Base-by-base conservation (phyloP, 2,329 filamentous ascomycete genomes). In the Neofusicoccum laricinum region DNA sequence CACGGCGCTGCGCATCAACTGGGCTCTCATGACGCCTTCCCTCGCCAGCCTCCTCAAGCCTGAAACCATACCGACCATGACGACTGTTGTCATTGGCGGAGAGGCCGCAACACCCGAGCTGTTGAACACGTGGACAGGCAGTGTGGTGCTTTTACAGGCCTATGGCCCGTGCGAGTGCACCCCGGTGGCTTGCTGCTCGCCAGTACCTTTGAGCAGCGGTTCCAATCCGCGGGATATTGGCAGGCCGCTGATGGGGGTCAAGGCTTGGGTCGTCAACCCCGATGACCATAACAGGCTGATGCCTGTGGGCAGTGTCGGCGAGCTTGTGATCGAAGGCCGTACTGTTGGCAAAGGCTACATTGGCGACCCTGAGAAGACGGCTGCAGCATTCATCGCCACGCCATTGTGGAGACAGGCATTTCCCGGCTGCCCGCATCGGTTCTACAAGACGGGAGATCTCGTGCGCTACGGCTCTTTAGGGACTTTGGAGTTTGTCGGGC, bases 1-100 rank as follows among this genome's bases (percentile, higher is more conserved):
- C 10, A 19, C 14, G 11, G 15, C 12, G 1, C 38, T 25, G 3
- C 6, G 7, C 2, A 17, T 17, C 38, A 77, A 69, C n/a, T 68
- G 75, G 45, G 73, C 74, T 4, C 71, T 74, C 12, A 73, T 77
- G 74, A 77, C 75, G 12, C 75, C 75, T 12, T 75, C 74, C 2
- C 72, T 77, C 2, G 75, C 72, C 30, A 69, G 80, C 67, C 72
- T 73, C 1, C 66, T 77, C 2, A 70, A 73, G 12, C 73, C 76
- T 1, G 76, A 75, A 45, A 71, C 75, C 10, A 36, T 81, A 69
- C 46, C 80, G 68, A 63, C 75, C 2, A 69, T 85, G 50, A 6
- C 8, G n/a, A 72, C 69, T 0, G 65, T 77, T 6, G 65, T 73
- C 1, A 64, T 76, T 4, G 72, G 72, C 43, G 75, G 75, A 12